Percentiles rank a stretch among this genome's conserved stretches.
Conservation (phyloP, 768 basidiomycete genomes). For the Ephemerocybe angulata region DNA sequence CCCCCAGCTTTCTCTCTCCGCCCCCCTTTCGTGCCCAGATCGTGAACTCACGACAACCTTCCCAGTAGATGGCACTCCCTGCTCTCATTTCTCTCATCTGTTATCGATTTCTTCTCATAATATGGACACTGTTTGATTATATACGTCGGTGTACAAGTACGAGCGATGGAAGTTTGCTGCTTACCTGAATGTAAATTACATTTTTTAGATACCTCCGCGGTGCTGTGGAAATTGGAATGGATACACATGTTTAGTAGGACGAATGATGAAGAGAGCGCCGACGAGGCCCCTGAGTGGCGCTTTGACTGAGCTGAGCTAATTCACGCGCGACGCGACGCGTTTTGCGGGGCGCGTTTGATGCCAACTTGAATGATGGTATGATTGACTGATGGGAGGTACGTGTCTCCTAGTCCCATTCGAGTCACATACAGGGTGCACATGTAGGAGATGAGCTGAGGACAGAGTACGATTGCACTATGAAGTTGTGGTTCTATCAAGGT, state of each 20-base stretch:
- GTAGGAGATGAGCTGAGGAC: no score
- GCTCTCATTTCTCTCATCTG: neutral
- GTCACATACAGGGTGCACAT: no score
- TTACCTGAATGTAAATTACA: neutral
- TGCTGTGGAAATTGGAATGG: no score
- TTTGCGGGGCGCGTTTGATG: neutral
- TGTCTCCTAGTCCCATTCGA: no score
- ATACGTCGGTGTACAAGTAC: no score
- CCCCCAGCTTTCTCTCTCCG: neutral
- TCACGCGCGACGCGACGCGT: neutral
- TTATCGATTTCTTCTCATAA: neutral
- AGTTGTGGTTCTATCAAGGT: no score
- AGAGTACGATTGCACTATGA: no score
- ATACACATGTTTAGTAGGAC: no score
- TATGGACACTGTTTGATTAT: neutral
- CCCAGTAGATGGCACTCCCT: neutral
- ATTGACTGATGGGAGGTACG: neutral
- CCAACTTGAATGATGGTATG: neutral
- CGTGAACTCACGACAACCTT: neutral
- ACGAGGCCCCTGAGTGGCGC: neutral
- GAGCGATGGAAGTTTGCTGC: no score
- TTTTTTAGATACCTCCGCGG: neutral
- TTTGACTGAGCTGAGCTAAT: no score
- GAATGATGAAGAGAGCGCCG: no score
- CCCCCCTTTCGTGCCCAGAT: neutral